Base-by-base conservation (phyloP, 2,329 filamentous ascomycete genomes). In the Didymella arachidicola region DNA sequence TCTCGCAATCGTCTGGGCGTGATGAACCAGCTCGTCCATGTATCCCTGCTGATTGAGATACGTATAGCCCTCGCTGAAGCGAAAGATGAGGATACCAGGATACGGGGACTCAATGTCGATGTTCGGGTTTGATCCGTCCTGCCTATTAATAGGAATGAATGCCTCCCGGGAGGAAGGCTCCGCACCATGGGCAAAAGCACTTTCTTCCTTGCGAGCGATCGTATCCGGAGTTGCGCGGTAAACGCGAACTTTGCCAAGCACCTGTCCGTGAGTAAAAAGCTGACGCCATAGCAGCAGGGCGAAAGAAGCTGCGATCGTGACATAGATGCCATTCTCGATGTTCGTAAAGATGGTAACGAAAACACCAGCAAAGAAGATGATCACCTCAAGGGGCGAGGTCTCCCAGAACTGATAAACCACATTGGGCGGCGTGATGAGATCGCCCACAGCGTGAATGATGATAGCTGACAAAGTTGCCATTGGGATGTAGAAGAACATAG, bases 361-460 rank as follows among this genome's bases (percentile, higher is more conserved):
- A 0, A 99, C 94, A 77, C 95, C 95, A 14, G 91, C 86, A 69
- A 98, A 94, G 83, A 97, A 99, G 73, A 99, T 93, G 47, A 95
- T 68, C 0, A 96, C 91, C 74, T 99, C 95, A 1, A 97, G 75
- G 0, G 95, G 95, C 0, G 92, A 96, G 10, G 97, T 91, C 39
- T 88, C 86, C 94, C 94, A 99, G 80, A 98, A 99, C 72, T 95
- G 91, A 77, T 97, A 97, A 11, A 98, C 86, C 0, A 90, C 93
- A 75, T 96, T 93, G 7, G 94, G 94, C 0, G 93, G 89, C 0
- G 94, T 97, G 73, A 98, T 91, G 59, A 99, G 80, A 74, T 98
- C 94, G 53, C 91, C 90, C 1, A 99, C 94, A 3, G 95, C 95
- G 75, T 99, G 94, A 61, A 98, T 97, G 63, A 99, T 97, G 72